Evolutionary conservation across 179 eudicot genomes (phyloP), one percentile per base, ranked within the genome.

Genomic region (Carnegiea gigantea): DNA sequence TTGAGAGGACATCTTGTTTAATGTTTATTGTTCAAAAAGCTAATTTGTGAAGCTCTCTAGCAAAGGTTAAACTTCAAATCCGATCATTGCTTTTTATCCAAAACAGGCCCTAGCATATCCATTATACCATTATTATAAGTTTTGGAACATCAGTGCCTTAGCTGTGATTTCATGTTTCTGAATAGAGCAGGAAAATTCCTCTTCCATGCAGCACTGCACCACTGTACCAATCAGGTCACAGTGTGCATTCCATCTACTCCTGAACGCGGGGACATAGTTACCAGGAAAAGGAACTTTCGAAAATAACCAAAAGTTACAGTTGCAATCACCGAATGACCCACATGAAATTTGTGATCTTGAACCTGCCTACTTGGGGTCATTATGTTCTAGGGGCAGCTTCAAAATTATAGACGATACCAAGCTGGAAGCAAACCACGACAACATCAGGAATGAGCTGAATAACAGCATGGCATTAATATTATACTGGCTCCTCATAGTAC

Each of bases 401-500:
- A 44, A 75, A 53, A 80, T 43, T 30, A 30, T 21, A 65, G 9
- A 33, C 11, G 24, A 53, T n/a, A 71, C 48, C 78, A 24, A 28
- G 62, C 62, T 48, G 9, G 33, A 46, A 57, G 48, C 24, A 73
- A 59, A 74, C 46, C 36, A 36, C 24, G 28, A 14, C 51, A 48
- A 73, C 36, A 81, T 75, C 79, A 48, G 57, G 78, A 73, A 46
- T 75, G 64, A 12, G 28, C 21, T 59, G 64, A 79, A 0, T 24
- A 46, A 20, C 14, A 84, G 70, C 71, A 81, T 6, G 54, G 5
- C 44, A 40, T 40, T 7, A 40, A 40, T 13, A 62, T 43, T 28
- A 54, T 64, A 73, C 44, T 65, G 43, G 28, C 44, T 11, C 70
- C 73, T 53, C 62, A 20, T n/a, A 20, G 65, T 38, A 76, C 46